Conservation (phyloP, 176 grass and related monocot species). For the Musa troglodytarum region DNA sequence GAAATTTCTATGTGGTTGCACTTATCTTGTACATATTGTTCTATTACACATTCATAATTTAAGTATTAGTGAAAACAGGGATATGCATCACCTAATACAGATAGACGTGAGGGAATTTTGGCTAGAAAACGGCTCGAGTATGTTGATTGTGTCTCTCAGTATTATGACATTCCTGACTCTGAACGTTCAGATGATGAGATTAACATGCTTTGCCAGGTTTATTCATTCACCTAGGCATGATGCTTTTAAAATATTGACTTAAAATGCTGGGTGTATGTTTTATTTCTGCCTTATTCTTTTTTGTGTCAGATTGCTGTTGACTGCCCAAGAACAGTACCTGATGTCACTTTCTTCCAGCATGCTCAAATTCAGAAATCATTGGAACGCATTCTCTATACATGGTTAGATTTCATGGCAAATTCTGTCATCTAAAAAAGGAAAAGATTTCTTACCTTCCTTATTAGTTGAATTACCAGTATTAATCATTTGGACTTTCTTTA, state of each 20-base stretch:
- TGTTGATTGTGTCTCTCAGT: conserved; percentile 95
- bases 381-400: conserved; percentile 89
- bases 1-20: neutral
- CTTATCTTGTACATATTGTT: neutral
- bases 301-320: conserved; percentile 58
- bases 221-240: neutral
- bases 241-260: neutral
- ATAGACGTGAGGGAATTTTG: conserved; percentile 81
- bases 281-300: conserved; percentile 6
- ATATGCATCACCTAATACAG: conserved; percentile 96
- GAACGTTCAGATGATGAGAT: conserved; percentile 98
- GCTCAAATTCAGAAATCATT: conserved; percentile 88
- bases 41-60: conserved; percentile 50
- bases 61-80: conserved; percentile 80
- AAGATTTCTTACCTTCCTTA: neutral
- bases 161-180: conserved; percentile 74
- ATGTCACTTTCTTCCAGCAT: conserved; percentile 77
- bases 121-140: conserved; percentile 90
- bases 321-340: conserved; percentile 82
- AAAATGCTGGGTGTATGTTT: neutral
- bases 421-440: neutral
- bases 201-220: conserved; percentile 94
- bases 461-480: too few species aligned
- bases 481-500: neutral
- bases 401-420: conserved; percentile 39